phyloP scores from a whole-genome alignment of 306 rosid species.

The Rosa chinensis region DNA sequence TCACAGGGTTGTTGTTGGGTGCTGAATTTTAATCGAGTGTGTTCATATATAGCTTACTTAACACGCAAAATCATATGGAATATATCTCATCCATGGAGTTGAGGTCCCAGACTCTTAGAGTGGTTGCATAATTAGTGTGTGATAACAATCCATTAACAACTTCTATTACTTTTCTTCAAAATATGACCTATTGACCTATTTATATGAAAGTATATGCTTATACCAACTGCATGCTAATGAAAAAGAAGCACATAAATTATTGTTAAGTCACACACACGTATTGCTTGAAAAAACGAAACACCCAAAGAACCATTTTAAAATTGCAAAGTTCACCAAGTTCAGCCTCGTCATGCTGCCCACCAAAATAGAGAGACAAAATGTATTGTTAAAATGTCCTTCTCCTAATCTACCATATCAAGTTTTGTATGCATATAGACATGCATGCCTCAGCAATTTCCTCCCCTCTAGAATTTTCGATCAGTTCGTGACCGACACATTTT shows the following conservation, averaged over 20 bases:
- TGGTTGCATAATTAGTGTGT: slow-evolving; percentile 21
- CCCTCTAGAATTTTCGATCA: not conserved
- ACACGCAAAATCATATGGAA: not conserved
- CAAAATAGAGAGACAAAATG: slow-evolving; percentile 34
- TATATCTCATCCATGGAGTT: slow-evolving; percentile 10
- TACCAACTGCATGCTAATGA: slow-evolving; percentile 17
- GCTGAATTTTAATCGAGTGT: not conserved
- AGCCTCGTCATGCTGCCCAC: slow-evolving; percentile 59
- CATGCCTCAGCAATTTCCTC: slow-evolving; percentile 1
- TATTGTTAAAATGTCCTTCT: slow-evolving; percentile 59
- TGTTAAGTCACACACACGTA: slow-evolving; percentile 41
- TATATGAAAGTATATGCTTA: not conserved
- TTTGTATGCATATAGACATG: slow-evolving; percentile 12
- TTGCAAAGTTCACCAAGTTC: slow-evolving; percentile 19
- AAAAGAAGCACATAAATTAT: slow-evolving; percentile 9
- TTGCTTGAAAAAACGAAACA: slow-evolving; percentile 30
- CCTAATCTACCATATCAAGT: slow-evolving; percentile 34
- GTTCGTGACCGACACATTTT: slow-evolving; percentile 49
- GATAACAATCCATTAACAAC: slow-evolving; percentile 28
- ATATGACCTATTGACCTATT: not conserved
- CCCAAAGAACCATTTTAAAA: slow-evolving; percentile 12
- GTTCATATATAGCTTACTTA: not conserved
- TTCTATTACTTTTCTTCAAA: slow-evolving; percentile 9
- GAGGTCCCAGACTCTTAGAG: slow-evolving; percentile 15
- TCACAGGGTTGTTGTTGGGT: not conserved